A percentile compares a stretch with the other conserved stretches of the same genome.
Evolutionary conservation across 345 rosid species (phyloP).

Genomic region (Populus ilicifolia): DNA sequence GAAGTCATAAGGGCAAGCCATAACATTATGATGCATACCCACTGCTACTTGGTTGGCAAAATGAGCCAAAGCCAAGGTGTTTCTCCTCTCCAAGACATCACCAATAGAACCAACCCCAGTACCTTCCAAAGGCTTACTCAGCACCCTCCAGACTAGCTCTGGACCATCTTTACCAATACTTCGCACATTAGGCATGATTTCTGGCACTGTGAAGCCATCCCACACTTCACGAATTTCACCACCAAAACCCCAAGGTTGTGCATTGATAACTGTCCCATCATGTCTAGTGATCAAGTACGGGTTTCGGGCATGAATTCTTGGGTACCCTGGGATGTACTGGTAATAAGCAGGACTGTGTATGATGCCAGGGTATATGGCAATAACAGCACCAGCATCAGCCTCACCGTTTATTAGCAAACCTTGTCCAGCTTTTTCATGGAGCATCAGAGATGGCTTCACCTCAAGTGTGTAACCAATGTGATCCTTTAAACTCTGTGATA

Average conservation of each 20-base stretch:
- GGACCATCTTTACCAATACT: conserved; percentile 35
- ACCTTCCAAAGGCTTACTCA: conserved; percentile 67
- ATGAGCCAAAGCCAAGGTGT: conserved; percentile 86
- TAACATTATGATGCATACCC: conserved; percentile 71
- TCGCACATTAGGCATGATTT: conserved; percentile 22
- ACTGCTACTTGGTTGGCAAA: conserved; percentile 64
- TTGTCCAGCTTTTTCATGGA: conserved; percentile 64
- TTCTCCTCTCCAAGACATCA: conserved; percentile 68
- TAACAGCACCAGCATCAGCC: conserved; percentile 71
- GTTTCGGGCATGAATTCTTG: conserved; percentile 58
- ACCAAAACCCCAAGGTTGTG: conserved; percentile 88
- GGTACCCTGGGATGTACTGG: conserved; percentile 77
- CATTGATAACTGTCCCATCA: conserved; percentile 73
- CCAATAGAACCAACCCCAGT: conserved; percentile 14
- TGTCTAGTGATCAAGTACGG: conserved; percentile 75
- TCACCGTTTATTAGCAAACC: conserved; percentile 75
- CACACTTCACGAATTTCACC: conserved; percentile 58
- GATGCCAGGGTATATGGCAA: conserved; percentile 86
- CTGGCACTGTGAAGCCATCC: conserved; percentile 41
- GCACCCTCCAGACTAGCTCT: conserved; percentile 61
- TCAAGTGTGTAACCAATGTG: conserved; percentile 56
- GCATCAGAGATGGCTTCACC: conserved; percentile 60
- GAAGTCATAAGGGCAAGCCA: conserved; percentile 78
- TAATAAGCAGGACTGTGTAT: conserved; percentile 67
- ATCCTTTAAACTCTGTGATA: conserved; percentile 62